These are phyloP conservation scores for Breviolum minutum DNA, from an alignment of 73 alveolate species.

Conservation along the genomic window DNA sequence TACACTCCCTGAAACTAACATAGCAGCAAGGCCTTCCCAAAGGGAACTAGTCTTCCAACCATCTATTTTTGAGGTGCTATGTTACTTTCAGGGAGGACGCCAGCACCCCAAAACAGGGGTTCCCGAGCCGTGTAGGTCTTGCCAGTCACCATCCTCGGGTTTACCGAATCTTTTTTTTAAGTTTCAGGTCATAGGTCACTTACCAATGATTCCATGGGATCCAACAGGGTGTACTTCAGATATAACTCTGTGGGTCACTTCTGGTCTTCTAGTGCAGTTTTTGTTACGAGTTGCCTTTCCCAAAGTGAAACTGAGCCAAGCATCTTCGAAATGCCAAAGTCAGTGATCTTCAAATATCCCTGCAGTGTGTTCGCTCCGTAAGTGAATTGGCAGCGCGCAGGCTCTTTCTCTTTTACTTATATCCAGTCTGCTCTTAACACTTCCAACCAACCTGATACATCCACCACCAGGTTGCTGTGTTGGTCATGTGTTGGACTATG, in stretches of 20 bases:
- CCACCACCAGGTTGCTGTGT: background rate
- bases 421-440: no score
- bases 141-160: constrained; percentile 73
- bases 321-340: constrained; percentile 74
- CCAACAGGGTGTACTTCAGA: background rate
- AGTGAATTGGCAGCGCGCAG: background rate
- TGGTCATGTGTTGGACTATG: no score
- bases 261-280: background rate
- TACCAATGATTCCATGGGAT: no score
- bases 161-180: background rate
- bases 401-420: no score
- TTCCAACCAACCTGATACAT: background rate
- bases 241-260: background rate
- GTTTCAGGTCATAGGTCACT: no score
- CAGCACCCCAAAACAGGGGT: background rate
- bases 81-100: no score
- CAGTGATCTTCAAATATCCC: constrained; percentile 86
- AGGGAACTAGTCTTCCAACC: no score
- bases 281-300: background rate
- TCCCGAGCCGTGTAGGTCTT: constrained; percentile 58
- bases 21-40: no score
- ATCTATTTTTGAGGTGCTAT: no score
- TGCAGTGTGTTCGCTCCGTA: background rate
- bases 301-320: background rate
- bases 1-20: no score